phyloP scores from a whole-genome alignment of 331 rosid species.

The Telfairia occidentalis region DNA sequence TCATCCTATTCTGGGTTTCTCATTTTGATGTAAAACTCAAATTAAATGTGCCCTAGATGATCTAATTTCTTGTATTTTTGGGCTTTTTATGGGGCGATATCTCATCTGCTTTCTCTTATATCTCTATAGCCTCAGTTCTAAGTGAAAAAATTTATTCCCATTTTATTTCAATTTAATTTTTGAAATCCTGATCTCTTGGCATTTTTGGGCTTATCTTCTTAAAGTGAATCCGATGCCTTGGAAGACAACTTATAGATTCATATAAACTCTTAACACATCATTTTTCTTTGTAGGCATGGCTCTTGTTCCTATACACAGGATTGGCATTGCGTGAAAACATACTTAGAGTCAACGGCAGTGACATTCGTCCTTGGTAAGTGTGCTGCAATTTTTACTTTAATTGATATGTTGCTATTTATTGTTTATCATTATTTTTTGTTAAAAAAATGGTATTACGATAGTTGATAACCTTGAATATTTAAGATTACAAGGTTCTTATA shows the following conservation, averaged over 20 bases:
- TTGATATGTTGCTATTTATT: neutral
- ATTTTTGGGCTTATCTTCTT: too few relatives aligned
- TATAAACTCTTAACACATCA: slow-evolving; percentile 15
- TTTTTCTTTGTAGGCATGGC: slow-evolving; percentile 67
- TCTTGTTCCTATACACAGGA: slow-evolving; percentile 89
- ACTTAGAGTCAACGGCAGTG: slow-evolving; percentile 87
- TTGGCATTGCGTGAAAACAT: slow-evolving; percentile 94
- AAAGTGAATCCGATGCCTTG: neutral
- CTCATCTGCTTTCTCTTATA: too few relatives aligned
- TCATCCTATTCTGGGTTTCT: neutral
- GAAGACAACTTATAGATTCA: slow-evolving; percentile 6
- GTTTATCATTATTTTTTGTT: neutral
- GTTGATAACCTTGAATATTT: neutral
- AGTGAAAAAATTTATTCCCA: neutral
- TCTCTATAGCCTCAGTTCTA: neutral
- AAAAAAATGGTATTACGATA: neutral
- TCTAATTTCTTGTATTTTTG: neutral
- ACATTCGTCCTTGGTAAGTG: slow-evolving; percentile 87
- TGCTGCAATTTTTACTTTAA: neutral
- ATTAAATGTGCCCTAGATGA: neutral
- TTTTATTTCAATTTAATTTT: too few relatives aligned
- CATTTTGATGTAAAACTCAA: neutral
- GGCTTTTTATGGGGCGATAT: too few relatives aligned
- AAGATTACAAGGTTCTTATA: neutral
- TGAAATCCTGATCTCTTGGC: too few relatives aligned